Conservation (phyloP, 768 basidiomycete species). For the Naganishia vishniacii region DNA sequence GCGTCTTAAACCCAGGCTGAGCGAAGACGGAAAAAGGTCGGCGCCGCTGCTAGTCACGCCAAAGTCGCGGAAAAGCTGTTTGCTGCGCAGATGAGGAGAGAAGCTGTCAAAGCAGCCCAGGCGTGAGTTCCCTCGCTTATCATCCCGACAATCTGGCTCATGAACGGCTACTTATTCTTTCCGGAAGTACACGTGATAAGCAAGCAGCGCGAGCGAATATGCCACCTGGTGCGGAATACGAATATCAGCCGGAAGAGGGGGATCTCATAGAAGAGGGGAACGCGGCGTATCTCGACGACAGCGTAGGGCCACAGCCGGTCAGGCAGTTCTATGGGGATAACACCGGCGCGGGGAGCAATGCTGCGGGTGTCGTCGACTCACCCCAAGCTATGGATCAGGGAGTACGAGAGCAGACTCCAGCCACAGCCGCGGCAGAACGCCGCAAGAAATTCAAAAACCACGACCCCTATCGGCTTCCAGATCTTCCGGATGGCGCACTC, state of each 20-base stretch:
- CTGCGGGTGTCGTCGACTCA: not conserved
- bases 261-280: conserved; percentile 60
- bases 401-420: conserved; percentile 47
- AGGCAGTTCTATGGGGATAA: not conserved
- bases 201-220: not conserved
- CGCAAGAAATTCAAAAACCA: conserved; percentile 50
- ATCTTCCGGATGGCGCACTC: conserved; percentile 55
- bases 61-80: conserved; percentile 86
- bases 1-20: conserved; percentile 58
- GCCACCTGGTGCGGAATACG: conserved; percentile 16
- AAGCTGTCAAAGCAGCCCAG: conserved; percentile 64
- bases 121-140: conserved; percentile 35
- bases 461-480: conserved; percentile 90
- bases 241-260: conserved; percentile 48
- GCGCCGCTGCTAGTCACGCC: conserved; percentile 76
- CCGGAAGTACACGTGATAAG: conserved; percentile 17
- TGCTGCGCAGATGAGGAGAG: conserved; percentile 85
- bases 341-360: not conserved
- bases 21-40: conserved; percentile 81
- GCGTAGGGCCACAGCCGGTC: conserved; percentile 48
- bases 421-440: conserved; percentile 38
- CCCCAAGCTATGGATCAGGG: not conserved
- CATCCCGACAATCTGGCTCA: not conserved
- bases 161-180: not conserved
- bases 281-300: conserved; percentile 82